Percentiles rank a stretch among this genome's conserved stretches.
Evolutionary conservation across 495 filamentous ascomycete genomes (phyloP).

Genomic region (Hyaloscypha bicolor): DNA sequence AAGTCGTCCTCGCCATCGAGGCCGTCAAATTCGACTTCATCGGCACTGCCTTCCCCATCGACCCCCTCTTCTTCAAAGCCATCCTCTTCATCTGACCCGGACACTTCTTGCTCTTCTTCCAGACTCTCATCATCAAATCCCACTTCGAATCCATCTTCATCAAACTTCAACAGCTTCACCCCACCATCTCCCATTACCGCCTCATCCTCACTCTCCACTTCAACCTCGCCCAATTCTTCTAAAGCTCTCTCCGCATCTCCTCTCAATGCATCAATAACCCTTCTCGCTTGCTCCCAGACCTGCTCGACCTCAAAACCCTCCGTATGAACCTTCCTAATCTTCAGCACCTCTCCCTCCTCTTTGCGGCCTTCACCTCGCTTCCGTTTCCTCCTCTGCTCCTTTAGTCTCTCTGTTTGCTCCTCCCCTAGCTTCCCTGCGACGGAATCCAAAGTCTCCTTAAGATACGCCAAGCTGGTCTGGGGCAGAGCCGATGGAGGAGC

Average conservation of each 20-base stretch:
- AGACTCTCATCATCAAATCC: conserved; percentile 39
- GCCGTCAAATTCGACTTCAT: conserved; percentile 43
- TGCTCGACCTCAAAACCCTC: conserved; percentile 88
- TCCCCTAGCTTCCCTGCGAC: conserved; percentile 70
- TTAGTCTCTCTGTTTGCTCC: conserved; percentile 60
- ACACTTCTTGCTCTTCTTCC: conserved; percentile 28
- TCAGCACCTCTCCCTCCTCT: conserved; percentile 53
- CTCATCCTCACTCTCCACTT: conserved; percentile 22
- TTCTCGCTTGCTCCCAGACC: conserved; percentile 90
- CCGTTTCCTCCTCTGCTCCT: conserved; percentile 63
- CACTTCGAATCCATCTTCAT: conserved; percentile 51
- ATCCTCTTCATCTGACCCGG: conserved; percentile 23
- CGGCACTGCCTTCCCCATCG: conserved; percentile 43
- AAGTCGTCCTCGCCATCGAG: conserved; percentile 45
- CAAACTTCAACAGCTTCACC: conserved; percentile 42
- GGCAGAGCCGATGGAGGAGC: conserved; percentile 67
- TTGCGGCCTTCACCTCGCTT: conserved; percentile 48
- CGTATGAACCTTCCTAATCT: conserved; percentile 75
- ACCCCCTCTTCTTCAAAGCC: conserved; percentile 33
- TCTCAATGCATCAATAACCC: conserved; percentile 66
- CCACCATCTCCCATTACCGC: conserved; percentile 22
- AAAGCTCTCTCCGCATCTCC: conserved; percentile 53
- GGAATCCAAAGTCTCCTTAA: conserved; percentile 76
- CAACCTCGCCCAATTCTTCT: conserved; percentile 41
- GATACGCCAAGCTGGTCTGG: conserved; percentile 63